Evolutionary conservation across 768 basidiomycete species (phyloP), one percentile per base, ranked within the genome.

Genomic region (Lentinula sp.): DNA sequence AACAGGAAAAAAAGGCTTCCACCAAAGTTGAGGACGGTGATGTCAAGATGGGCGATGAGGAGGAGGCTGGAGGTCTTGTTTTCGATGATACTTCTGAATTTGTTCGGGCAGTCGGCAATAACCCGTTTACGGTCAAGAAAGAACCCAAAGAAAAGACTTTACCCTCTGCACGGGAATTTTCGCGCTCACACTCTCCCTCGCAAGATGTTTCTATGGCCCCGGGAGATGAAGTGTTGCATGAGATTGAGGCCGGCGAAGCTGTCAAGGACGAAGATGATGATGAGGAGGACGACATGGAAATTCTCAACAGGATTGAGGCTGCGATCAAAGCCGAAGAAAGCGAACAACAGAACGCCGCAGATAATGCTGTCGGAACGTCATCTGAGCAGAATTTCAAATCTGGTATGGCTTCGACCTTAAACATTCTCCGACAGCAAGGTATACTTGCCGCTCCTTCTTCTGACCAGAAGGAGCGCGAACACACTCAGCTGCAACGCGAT

Each of bases 81-180:
- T 94, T 99, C 64, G 95, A 98, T 69, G 95, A 98, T 66, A 98
- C 96, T 0, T 93, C 94, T 0, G 96, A 98, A 71, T 99, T 99
- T 65, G 92, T 98, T 43, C 86, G 95, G 16, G 87, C 86, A 15
- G 91, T 93, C 51, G 85, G 86, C 1, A 85, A 85, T 64, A 84
- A 85, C 64, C 85, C 87, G 0, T 71, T 81, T 1, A 74, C 77
- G 43, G 78, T 78, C 37, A 84, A 88, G 66, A 69, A 67, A 39
- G 85, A 83, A 67, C 79, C 71, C 6, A 75, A 68, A 57, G 81
- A 80, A 66, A 61, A 69, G 1, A 55, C 72, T 18, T 35, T 64
- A 7, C 65, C 63, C 4, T 68, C 69, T 15, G 64, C 72, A 49
- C 64, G 68, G n/a, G 63, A 65, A 32, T 39, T 64, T 32, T 66